phyloP scores from a whole-genome alignment of 2,329 filamentous ascomycete species.

The Trichoderma guizhouense region DNA sequence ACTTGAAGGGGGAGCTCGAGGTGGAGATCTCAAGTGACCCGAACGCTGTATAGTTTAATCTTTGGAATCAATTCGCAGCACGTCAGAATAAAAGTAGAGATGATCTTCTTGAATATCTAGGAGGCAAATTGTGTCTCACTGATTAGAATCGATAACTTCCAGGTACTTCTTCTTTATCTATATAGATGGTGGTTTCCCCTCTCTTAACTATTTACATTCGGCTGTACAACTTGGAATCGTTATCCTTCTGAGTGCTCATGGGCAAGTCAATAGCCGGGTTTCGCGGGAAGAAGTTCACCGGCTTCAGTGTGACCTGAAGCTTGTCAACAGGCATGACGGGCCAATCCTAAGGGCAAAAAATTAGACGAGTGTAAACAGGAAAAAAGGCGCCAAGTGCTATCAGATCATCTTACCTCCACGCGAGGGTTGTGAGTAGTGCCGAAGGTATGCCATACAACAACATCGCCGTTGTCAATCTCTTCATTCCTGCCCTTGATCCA shows the following conservation, averaged over 20 bases:
- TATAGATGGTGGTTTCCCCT: background rate
- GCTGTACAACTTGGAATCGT: background rate
- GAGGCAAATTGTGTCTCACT: background rate
- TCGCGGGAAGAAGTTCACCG: background rate
- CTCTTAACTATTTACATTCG: background rate
- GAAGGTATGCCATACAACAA: background rate
- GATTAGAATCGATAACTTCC: background rate
- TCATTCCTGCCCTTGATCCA: background rate
- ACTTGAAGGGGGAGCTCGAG: background rate
- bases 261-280: background rate
- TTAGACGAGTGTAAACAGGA: background rate
- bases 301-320: background rate
- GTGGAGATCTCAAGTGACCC: background rate
- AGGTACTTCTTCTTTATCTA: background rate
- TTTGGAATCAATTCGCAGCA: background rate
- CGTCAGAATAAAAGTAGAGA: background rate
- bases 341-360: background rate
- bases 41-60: background rate
- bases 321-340: background rate
- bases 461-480: background rate
- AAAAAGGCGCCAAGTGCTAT: background rate
- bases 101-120: too few species aligned
- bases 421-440: background rate
- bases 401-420: background rate
- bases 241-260: background rate